Evolutionary conservation across 1,284 basidiomycete genomes (phyloP).

Genomic region (Ustilago bromivora): DNA sequence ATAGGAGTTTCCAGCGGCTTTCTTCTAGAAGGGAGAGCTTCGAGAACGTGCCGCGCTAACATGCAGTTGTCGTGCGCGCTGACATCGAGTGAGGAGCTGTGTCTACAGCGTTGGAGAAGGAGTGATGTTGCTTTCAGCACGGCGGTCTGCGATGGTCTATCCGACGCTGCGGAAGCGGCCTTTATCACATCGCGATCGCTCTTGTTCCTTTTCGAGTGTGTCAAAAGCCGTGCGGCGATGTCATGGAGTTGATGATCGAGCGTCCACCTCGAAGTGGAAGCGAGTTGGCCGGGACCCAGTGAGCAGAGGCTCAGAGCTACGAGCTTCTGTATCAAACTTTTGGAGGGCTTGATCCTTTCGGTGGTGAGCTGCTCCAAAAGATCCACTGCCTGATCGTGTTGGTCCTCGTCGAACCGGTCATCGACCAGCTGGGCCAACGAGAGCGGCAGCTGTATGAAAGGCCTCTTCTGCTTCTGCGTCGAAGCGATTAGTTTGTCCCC

Average conservation of each 20-base stretch:
- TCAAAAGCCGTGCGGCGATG: conserved; percentile 20
- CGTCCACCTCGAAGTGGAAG: conserved; percentile 41
- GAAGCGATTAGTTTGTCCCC: conserved; percentile 14
- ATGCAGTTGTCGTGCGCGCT: not conserved
- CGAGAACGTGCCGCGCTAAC: conserved; percentile 24
- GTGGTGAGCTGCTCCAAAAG: conserved; percentile 36
- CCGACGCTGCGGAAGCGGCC: conserved; percentile 16
- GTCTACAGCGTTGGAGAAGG: conserved; percentile 19
- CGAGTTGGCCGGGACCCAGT: conserved; percentile 22
- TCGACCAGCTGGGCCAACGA: conserved; percentile 33
- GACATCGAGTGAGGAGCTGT: not conserved
- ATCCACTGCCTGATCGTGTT: conserved; percentile 44
- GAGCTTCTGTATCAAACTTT: conserved; percentile 30
- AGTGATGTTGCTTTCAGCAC: conserved; percentile 39
- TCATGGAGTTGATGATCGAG: conserved; percentile 32
- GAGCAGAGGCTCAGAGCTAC: conserved; percentile 50
- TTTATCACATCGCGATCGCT: conserved; percentile 18
- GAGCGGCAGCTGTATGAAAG: conserved; percentile 14
- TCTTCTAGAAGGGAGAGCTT: conserved; percentile 33
- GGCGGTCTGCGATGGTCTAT: conserved; percentile 23
- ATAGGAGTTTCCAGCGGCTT: conserved; percentile 11
- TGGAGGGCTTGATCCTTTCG: conserved; percentile 18
- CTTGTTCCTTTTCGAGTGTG: conserved; percentile 16
- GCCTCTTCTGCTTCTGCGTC: conserved; percentile 10
- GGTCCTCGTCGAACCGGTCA: conserved; percentile 51